A percentile compares a stretch with the other conserved stretches of the same genome.
phyloP scores from a whole-genome alignment of 208 protist genomes.

The Leishmania gerbilli region DNA sequence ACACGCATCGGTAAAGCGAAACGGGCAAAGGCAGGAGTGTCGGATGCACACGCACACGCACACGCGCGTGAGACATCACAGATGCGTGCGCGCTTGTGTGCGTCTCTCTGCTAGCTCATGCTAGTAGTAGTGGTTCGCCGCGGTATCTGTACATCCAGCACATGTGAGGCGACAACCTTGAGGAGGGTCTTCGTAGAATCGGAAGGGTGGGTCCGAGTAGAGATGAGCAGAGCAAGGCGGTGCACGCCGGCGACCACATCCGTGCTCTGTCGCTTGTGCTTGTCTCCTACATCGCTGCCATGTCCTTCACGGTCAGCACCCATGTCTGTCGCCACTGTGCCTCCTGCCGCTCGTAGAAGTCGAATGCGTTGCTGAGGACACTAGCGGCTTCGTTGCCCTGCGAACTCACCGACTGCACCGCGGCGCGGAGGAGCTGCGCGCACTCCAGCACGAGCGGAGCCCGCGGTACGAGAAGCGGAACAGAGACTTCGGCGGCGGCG shows the following conservation, averaged over 20 bases:
- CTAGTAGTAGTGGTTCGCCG: neutral
- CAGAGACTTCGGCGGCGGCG: slow-evolving; percentile 19
- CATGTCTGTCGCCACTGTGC: slow-evolving; percentile 60
- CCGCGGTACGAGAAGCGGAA: slow-evolving; percentile 55
- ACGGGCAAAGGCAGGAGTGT: neutral
- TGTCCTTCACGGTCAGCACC: slow-evolving; percentile 48
- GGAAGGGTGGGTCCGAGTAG: neutral
- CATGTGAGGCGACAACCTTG: neutral
- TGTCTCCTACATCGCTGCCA: slow-evolving; percentile 21
- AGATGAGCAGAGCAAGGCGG: neutral
- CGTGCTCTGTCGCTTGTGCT: neutral
- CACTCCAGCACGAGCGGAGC: slow-evolving; percentile 64
- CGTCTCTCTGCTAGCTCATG: neutral
- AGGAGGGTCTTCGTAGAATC: neutral
- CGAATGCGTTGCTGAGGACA: slow-evolving; percentile 50
- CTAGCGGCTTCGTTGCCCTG: slow-evolving; percentile 43
- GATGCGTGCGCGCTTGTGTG: neutral
- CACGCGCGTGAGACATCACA: neutral
- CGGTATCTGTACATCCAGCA: slow-evolving; percentile 4
- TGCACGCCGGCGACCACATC: neutral
- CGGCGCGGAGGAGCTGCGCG: slow-evolving; percentile 49
- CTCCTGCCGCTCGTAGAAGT: slow-evolving; percentile 57
- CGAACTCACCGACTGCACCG: slow-evolving; percentile 46
- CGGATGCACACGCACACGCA: neutral
- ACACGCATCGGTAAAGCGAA: neutral